A percentile compares a stretch with the other conserved stretches of the same genome.
Conservation (phyloP, 345 rosid genomes). For the Lepidium sativum region DNA sequence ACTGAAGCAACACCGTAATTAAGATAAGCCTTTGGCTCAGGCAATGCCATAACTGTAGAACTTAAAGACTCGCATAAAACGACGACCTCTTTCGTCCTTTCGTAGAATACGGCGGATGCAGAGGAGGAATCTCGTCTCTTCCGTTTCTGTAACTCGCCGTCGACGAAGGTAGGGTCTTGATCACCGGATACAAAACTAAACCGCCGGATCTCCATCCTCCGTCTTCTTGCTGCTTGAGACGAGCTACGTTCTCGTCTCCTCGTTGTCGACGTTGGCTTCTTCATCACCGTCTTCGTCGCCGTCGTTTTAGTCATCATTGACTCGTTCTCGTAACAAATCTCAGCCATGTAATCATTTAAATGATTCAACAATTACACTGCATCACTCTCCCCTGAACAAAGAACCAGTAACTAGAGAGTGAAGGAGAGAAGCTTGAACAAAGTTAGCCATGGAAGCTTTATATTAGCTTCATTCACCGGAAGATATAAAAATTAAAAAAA, state of each 20-base stretch:
- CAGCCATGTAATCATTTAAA: constrained; percentile 41
- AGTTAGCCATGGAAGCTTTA: constrained; percentile 22
- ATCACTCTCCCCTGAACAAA: constrained; percentile 12
- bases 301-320: constrained; percentile 8
- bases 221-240: constrained; percentile 46
- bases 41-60: constrained; percentile 20
- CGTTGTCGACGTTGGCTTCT: constrained; percentile 29
- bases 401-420: not conserved
- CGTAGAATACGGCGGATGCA: constrained; percentile 11
- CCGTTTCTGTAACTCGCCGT: constrained; percentile 29
- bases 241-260: constrained; percentile 32
- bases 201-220: constrained; percentile 72
- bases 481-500: not conserved
- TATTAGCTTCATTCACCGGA: not conserved
- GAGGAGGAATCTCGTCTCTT: constrained; percentile 23
- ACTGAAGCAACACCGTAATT: constrained; percentile 68
- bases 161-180: not conserved
- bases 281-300: too few relatives aligned
- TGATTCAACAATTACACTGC: constrained; percentile 2
- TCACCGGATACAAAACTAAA: constrained; percentile 38
- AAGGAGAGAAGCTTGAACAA: constrained; percentile 19
- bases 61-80: constrained; percentile 19
- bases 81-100: constrained; percentile 16
- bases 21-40: constrained; percentile 24
- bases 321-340: constrained; percentile 43